Base-by-base conservation (phyloP, 169 alveolate genomes). In the Plasmodium ovale region DNA sequence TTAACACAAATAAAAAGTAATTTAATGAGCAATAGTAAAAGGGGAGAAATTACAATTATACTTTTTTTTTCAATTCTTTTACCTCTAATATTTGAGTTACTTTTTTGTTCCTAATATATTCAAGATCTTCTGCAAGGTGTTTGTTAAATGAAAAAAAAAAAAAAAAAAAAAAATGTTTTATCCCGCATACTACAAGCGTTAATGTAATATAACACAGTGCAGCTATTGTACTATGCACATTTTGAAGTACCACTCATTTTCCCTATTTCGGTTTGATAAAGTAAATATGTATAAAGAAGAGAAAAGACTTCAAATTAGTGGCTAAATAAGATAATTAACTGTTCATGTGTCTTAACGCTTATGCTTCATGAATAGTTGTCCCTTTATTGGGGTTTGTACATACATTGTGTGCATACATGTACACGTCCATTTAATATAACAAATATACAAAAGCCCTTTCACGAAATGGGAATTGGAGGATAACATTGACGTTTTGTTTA, bases 61-160 rank as follows among this genome's bases (percentile, higher is more conserved):
- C 23, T 7, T 35, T 64, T 74, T 59, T 51, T 25, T 35, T 44
- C 35, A 60, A 44, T 77, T 29, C 29, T 42, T 14, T 42, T 64
- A 77, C 88, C 88, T 77, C 88, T 60, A 77, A 47, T 77, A 77
- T 77, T 62, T 77, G 77, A 7, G 29, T 53, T 60, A 77, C 19
- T 44, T 77, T 77, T 62, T 77, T 77, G n/a, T 53, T 62, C 25
- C 42, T 60, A 51, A 77, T 51, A 35, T 77, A 77, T 54, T 77
- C 79, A 27, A 60, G 54, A 25, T 77, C 71, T 21, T 77, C 88
- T 77, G 37, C 19, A 60, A 60, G 47, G 12, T n/a, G n/a, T n/a
- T 31, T 29, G 37, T 72, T 19, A 33, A 16, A 54, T 42, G 39
- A 39, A 53, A 29, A 44, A 64, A 37, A 56, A 56, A 64, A 29